These are phyloP conservation scores for Agaricus subrufescens DNA, from an alignment of 768 basidiomycete genomes.

Conservation along the genomic window DNA sequence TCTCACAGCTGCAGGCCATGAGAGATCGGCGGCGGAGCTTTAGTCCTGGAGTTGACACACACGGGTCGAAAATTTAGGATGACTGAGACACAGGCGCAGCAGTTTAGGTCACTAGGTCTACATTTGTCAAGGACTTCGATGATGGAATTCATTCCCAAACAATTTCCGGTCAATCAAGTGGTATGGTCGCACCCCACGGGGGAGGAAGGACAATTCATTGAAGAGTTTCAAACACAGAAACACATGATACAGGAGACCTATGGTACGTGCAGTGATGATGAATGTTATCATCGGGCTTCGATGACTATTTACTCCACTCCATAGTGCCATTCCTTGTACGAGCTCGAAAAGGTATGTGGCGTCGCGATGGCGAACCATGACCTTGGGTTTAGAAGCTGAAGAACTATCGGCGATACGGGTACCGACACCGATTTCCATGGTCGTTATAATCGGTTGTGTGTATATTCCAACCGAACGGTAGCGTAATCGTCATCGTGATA, in stretches of 20 bases:
- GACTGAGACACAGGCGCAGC: background rate
- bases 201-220: background rate
- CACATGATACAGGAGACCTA: too few species aligned
- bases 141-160: background rate
- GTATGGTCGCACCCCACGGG: background rate
- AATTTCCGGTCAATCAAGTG: background rate
- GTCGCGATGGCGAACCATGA: background rate
- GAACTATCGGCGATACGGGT: slow-evolving; percentile 3
- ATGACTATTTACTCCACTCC: background rate
- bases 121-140: background rate
- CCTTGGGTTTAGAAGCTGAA: background rate
- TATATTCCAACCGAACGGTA: too few species aligned
- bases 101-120: background rate
- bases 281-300: background rate
- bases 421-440: background rate
- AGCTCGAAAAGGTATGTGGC: background rate
- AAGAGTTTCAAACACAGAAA: background rate
- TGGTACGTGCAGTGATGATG: too few species aligned
- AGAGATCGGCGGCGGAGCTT: background rate
- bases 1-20: background rate
- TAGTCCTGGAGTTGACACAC: too few species aligned
- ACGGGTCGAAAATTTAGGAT: background rate
- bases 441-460: background rate
- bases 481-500: background rate
- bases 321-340: background rate